A percentile compares a stretch with the other conserved stretches of the same genome.
phyloP scores from a whole-genome alignment of 768 basidiomycete species.

The Termitomyces sp. region DNA sequence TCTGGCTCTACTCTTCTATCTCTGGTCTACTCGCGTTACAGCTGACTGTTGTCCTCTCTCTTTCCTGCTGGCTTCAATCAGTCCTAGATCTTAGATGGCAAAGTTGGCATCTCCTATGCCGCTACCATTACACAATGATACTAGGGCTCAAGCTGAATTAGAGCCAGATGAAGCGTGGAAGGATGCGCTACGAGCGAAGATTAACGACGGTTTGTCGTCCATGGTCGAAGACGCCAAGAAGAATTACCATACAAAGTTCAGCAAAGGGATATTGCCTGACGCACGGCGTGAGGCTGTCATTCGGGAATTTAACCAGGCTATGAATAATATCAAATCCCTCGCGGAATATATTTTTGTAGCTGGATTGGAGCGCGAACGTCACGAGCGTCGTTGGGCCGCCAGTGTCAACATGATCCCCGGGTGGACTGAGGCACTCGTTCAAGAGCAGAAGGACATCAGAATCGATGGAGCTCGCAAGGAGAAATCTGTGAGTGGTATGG shows the following conservation, averaged over 20 bases:
- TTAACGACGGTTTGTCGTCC: conserved; percentile 38
- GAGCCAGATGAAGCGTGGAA: conserved; percentile 62
- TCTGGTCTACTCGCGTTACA: too few species aligned
- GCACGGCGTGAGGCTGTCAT: conserved; percentile 30
- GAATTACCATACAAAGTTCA: conserved; percentile 48
- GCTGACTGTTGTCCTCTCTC: too few species aligned
- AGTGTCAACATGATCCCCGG: conserved; percentile 16
- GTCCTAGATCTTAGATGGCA: conserved; percentile 27
- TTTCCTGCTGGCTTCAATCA: too few species aligned
- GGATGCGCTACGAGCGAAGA: conserved; percentile 34
- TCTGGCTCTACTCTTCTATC: too few species aligned
- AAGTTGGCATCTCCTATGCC: conserved; percentile 24
- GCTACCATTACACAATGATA: conserved; percentile 15
- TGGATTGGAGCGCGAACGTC: conserved; percentile 44
- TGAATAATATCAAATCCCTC: conserved; percentile 38
- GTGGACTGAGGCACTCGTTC: conserved; percentile 12
- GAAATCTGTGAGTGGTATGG: too few species aligned
- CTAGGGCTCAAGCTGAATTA: conserved; percentile 32
- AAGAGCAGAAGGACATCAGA: conserved; percentile 37
- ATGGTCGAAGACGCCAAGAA: conserved; percentile 63
- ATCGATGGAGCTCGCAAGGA: neutral
- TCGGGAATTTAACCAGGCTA: conserved; percentile 33
- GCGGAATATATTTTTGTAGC: conserved; percentile 42
- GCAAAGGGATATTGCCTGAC: conserved; percentile 31
- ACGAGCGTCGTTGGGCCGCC: conserved; percentile 43